Evolutionary conservation across 83 land plant genomes (phyloP).

Genomic region (Picea abies): DNA sequence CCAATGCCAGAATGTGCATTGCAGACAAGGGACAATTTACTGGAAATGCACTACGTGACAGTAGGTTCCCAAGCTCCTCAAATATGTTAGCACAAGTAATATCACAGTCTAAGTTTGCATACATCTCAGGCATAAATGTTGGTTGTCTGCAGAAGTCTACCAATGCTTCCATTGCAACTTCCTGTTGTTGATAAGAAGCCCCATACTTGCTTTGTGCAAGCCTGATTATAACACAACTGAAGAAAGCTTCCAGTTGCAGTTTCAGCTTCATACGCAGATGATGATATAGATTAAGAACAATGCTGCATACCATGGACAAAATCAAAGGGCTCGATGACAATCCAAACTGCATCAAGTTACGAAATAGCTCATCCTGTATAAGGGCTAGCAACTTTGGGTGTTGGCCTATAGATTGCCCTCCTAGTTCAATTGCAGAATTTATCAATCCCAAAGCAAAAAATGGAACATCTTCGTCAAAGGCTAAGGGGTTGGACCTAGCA

Average conservation of each 20-base stretch:
- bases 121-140: constrained; percentile 96
- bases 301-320: constrained; percentile 92
- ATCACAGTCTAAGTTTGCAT: constrained; percentile 96
- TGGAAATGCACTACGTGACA: constrained; percentile 99
- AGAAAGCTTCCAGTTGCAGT: constrained; percentile 97
- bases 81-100: constrained; percentile 94
- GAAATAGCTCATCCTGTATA: constrained; percentile 93
- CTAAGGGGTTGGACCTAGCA: constrained; percentile 61
- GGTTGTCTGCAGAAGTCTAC: constrained; percentile 98
- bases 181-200: constrained; percentile 95
- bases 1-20: constrained; percentile 96
- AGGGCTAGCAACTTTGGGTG: constrained; percentile 81
- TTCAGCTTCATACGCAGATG: constrained; percentile 82
- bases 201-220: constrained; percentile 89
- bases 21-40: constrained; percentile 90
- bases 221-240: constrained; percentile 86
- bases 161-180: constrained; percentile 98
- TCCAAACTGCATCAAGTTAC: constrained; percentile 97
- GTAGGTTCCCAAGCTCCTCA: constrained; percentile 94
- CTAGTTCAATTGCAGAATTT: constrained; percentile 97
- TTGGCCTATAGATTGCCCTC: constrained; percentile 66
- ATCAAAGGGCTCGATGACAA: constrained; percentile 88
- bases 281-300: constrained; percentile 91
- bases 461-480: constrained; percentile 98
- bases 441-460: constrained; percentile 93